phyloP scores from a whole-genome alignment of 306 rosid species.

The Amphicarpaea edgeworthii region DNA sequence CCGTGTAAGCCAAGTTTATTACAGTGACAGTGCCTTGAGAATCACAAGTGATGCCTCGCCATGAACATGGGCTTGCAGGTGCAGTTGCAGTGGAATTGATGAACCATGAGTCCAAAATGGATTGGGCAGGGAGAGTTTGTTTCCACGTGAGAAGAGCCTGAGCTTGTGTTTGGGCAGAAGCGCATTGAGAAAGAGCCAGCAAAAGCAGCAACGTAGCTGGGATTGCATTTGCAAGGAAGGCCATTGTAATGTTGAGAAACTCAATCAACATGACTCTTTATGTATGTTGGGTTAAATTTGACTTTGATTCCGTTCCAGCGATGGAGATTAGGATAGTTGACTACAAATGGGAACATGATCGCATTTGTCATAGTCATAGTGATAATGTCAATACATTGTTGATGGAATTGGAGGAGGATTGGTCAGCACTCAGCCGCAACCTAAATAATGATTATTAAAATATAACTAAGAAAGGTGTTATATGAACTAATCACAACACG shows the following conservation, averaged over 20 bases:
- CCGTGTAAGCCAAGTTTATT: slow-evolving; percentile 56
- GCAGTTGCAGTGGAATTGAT: slow-evolving; percentile 33
- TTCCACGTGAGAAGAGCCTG: slow-evolving; percentile 68
- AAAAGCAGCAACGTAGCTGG: slow-evolving; percentile 1
- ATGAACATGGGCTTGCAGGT: slow-evolving; percentile 53
- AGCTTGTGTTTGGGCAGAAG: slow-evolving; percentile 42
- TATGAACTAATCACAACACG: too few relatives aligned
- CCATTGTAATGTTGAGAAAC: neutral
- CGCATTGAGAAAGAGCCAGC: slow-evolving; percentile 12
- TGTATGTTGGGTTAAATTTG: neutral
- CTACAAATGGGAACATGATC: neutral
- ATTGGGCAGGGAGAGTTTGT: slow-evolving; percentile 54
- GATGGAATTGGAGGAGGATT: too few relatives aligned
- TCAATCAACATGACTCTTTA: neutral
- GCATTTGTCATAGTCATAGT: neutral
- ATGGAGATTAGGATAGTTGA: slow-evolving; percentile 6
- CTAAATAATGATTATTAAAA: too few relatives aligned
- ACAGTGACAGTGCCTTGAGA: slow-evolving; percentile 37
- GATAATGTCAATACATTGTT: too few relatives aligned
- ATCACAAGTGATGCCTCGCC: slow-evolving; percentile 64
- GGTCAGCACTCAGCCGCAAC: too few relatives aligned
- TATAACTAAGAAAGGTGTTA: too few relatives aligned
- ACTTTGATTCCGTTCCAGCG: neutral
- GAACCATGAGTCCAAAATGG: slow-evolving; percentile 57
- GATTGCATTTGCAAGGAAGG: neutral